A percentile compares a stretch with the other conserved stretches of the same genome.
These are phyloP conservation scores for Barnettozyma botsteinii DNA, from an alignment of 805 yeast species.

Conservation along the genomic window DNA sequence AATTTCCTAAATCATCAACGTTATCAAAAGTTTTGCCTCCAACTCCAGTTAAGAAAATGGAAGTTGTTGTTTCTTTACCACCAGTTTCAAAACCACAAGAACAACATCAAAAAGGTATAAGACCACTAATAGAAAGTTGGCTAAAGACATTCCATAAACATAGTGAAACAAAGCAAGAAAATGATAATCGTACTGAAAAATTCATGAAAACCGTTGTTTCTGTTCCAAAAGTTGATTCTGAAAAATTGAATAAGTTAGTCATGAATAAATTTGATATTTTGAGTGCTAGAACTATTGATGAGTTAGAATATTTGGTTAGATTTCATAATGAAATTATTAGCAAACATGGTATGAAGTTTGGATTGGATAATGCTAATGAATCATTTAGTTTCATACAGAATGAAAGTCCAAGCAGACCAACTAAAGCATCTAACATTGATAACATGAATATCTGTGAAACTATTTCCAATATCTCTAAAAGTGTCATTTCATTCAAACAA, in stretches of 20 bases:
- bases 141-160: constrained; percentile 17
- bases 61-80: constrained; percentile 30
- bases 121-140: constrained; percentile 20
- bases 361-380: constrained; percentile 5
- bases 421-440: constrained; percentile 21
- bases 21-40: constrained; percentile 48
- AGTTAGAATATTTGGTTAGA: constrained; percentile 50
- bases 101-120: constrained; percentile 14
- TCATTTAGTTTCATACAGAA: constrained; percentile 20
- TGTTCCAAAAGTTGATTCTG: constrained; percentile 21
- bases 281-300: constrained; percentile 67
- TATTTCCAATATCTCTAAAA: constrained; percentile 22
- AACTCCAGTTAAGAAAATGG: constrained; percentile 64
- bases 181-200: constrained; percentile 17
- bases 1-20: constrained; percentile 43
- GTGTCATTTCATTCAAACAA: constrained; percentile 20
- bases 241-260: constrained; percentile 32
- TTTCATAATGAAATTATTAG: constrained; percentile 36
- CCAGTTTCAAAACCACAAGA: constrained; percentile 22
- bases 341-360: constrained; percentile 19
- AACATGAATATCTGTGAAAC: constrained; percentile 26
- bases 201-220: constrained; percentile 25
- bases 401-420: constrained; percentile 1
- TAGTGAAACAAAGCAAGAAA: constrained; percentile 8
- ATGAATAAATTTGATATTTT: constrained; percentile 50